Evolutionary conservation across 1,284 basidiomycete genomes (phyloP), one percentile per base, ranked within the genome.

Genomic region (Cryptococcus sp.): DNA sequence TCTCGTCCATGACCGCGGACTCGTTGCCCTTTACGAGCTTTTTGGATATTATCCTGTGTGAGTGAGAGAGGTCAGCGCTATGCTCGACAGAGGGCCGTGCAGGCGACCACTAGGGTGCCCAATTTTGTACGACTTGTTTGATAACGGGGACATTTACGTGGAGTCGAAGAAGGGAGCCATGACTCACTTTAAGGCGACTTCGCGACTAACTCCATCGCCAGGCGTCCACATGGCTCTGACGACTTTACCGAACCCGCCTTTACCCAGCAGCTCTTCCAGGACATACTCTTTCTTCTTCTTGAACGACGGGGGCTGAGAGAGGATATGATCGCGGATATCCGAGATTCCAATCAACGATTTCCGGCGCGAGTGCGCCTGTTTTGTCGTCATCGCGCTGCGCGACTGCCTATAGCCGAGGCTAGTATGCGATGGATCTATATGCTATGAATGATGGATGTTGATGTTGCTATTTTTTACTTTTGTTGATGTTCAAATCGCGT

Each of bases 1-100:
- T 93, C 80, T 97, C 93, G 45, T 86, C 83, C 86, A 89, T 91
- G 0, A 94, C 91, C 59, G 85, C 87, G 51, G 81, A 84, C 75
- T 90, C 89, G 65, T 91, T 91, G 13, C 88, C 91, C 76, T 90
- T 93, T 63, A 94, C 89, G 69, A 89, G 89, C 79, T 93, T 93
- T 83, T 93, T 93, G 11, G 88, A 83, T 50, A 95, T 93, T 61
- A 93, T 84, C 79, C 93, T 93, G 65, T 46, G 41, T 15, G 39
- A 37, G 19, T 26, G 39, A 22, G 11, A 45, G 15, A 16, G 50
- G 41, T 40, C 20, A 10, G 23, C 25, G 25, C 26, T n/a, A 17
- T 11, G 10, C 11, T 25, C 15, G 20, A 40, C 19, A 39, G 5
- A 13, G 11, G 20, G 23, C 41, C 40, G 23, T 37, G 29, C 5